Percentiles rank a stretch among this genome's conserved stretches.
Conservation (phyloP, 2,329 filamentous ascomycete genomes). For the Botryosphaeria agaves region DNA sequence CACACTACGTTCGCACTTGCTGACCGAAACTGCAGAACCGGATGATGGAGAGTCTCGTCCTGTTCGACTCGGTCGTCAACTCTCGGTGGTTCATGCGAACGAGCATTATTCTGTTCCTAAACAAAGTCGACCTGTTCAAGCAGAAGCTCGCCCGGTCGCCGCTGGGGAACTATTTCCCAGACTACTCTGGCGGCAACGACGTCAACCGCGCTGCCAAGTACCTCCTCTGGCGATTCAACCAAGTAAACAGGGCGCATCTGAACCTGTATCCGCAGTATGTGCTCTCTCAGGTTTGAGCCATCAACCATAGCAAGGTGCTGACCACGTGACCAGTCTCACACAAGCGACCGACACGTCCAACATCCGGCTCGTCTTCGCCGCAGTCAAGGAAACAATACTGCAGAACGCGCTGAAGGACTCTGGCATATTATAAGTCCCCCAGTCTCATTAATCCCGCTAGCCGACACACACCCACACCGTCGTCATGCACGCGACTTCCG, state of each 20-base stretch:
- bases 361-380: conserved; percentile 91
- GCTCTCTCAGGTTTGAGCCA: too few relatives aligned
- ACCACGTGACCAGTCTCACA: conserved; percentile 48
- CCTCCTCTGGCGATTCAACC: conserved; percentile 93
- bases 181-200: conserved; percentile 94
- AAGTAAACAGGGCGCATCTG: conserved; percentile 89
- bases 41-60: conserved; percentile 95
- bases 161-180: conserved; percentile 86
- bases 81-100: conserved; percentile 98
- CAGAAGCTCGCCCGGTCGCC: conserved; percentile 82
- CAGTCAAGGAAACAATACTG: conserved; percentile 95
- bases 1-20: conserved; percentile 6
- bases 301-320: conserved; percentile 2
- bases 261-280: conserved; percentile 96
- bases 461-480: too few relatives aligned
- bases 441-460: too few relatives aligned
- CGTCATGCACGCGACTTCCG: too few relatives aligned
- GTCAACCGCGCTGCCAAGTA: conserved; percentile 98
- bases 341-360: conserved; percentile 99
- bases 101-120: conserved; percentile 95
- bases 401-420: conserved; percentile 98
- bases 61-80: conserved; percentile 98
- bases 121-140: conserved; percentile 98
- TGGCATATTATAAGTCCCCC: conserved; percentile 50
- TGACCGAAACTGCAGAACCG: conserved; percentile 50